Base-by-base conservation (phyloP, 78 protist genomes). In the Mastigamoeba balamuthi region DNA sequence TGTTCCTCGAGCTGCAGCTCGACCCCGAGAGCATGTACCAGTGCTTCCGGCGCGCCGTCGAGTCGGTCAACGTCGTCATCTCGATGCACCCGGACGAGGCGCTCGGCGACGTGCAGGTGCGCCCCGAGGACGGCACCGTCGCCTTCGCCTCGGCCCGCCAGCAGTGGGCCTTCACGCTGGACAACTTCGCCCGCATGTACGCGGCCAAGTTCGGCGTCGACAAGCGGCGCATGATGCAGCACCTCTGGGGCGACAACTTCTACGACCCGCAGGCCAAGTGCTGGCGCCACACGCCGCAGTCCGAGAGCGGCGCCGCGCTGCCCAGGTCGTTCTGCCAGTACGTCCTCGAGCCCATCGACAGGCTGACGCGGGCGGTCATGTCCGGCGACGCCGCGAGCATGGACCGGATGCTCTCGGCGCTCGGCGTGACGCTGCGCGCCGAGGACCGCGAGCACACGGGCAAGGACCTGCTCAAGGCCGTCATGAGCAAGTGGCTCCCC, bases 191-290 rank as follows among this genome's bases (percentile, higher is more conserved):
- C 70, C 65, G 76, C 69, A 69, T 91, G 72, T 87, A 90, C 74
- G 66, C 92, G n/a, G 4, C 17, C 48, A 86, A 78, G 40, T 86
- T 93, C 41, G 92, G 88, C 81, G 68, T 86, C 23, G 36, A 37
- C 33, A 75, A 25, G 35, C 79, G 37, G 8, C 89, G 91, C 88
- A 41, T 96, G 77, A 52, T 82, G 74, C 9, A 42, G 53, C 75
- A 84, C 9, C 91, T 98, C 1, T 98, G 99, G 99, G 99, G 99
- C 25, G 97, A 98, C 75, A 58, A 85, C 87, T 97, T 72, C 88
- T 95, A 75, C 84, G 84, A 88, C 84, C 43, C 87, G 27, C 36
- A 9, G 33, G 29, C 75, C 30, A 92, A 89, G 88, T 91, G 88
- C 82, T 97, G 98, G 98, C 33, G 1, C 41, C 77, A 71, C 40